phyloP scores from a whole-genome alignment of 2,329 filamentous ascomycete species.

The Aspergillus oerlinghausenensis region DNA sequence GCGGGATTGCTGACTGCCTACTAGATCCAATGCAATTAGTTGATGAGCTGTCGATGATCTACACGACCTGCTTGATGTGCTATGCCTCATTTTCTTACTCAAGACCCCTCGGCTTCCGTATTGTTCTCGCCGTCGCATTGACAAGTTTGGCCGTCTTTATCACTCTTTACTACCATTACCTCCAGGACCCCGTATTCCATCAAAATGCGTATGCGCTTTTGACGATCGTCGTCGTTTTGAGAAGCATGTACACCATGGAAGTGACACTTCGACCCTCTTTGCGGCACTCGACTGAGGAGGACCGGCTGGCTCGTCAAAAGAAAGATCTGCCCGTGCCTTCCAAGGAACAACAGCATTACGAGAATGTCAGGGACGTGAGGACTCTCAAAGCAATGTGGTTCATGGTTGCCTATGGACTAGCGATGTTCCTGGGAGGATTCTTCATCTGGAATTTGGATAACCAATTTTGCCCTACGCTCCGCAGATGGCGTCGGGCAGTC shows the following conservation, averaged over 20 bases:
- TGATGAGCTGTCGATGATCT: constrained; percentile 68
- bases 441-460: constrained; percentile 77
- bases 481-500: constrained; percentile 61
- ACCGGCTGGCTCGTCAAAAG: constrained; percentile 38
- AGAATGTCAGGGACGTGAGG: constrained; percentile 53
- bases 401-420: constrained; percentile 65
- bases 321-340: constrained; percentile 36
- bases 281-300: constrained; percentile 45
- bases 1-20: constrained; percentile 16
- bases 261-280: constrained; percentile 56
- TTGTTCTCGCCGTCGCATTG: constrained; percentile 55
- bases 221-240: constrained; percentile 64
- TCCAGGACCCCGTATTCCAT: constrained; percentile 78
- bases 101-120: constrained; percentile 48
- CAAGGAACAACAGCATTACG: constrained; percentile 43
- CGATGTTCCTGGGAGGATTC: constrained; percentile 70
- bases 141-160: constrained; percentile 60
- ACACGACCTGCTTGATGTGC: constrained; percentile 65
- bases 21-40: constrained; percentile 66
- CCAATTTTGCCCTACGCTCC: constrained; percentile 63
- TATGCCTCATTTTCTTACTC: constrained; percentile 73
- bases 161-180: constrained; percentile 74
- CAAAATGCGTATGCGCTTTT: constrained; percentile 72
- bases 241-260: constrained; percentile 76
- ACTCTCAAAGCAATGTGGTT: constrained; percentile 69